A percentile compares a stretch with the other conserved stretches of the same genome.
phyloP scores from a whole-genome alignment of 1,284 basidiomycete genomes.

The Ceratobasidium theobromae region DNA sequence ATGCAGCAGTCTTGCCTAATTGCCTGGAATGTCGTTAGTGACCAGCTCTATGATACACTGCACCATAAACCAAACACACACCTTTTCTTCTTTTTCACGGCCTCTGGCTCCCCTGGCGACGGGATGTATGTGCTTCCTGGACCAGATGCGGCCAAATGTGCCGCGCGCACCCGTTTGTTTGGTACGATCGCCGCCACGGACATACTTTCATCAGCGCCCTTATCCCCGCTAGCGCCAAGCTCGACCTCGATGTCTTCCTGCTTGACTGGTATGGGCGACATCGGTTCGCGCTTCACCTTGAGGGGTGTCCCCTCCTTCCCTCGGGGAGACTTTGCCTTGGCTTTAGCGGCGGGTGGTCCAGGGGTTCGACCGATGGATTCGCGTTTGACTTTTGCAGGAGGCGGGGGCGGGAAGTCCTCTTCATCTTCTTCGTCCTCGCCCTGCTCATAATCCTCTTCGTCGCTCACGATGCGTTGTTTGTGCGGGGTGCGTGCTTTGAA shows the following conservation, averaged over 20 bases:
- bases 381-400: neutral
- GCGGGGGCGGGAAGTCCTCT: neutral
- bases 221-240: conserved; percentile 37
- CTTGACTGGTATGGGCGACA: neutral
- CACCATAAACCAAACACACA: conserved; percentile 37
- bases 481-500: conserved; percentile 3
- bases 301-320: neutral
- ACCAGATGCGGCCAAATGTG: conserved; percentile 15
- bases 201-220: conserved; percentile 39
- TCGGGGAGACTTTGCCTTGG: neutral
- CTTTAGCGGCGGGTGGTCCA: neutral
- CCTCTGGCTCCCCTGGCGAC: conserved; percentile 41
- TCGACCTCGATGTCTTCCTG: conserved; percentile 35
- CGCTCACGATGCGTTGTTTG: conserved; percentile 9
- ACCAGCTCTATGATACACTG: neutral
- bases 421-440: conserved; percentile 30
- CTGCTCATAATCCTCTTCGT: conserved; percentile 18
- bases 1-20: conserved; percentile 17
- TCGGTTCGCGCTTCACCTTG: neutral
- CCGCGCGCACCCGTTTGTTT: conserved; percentile 24
- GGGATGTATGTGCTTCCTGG: conserved; percentile 38
- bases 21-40: neutral
- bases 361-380: neutral
- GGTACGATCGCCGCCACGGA: conserved; percentile 32
- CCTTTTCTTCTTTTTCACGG: conserved; percentile 53